Base-by-base conservation (phyloP, 2,329 filamentous ascomycete genomes). In the Zymoseptoria crescenta region DNA sequence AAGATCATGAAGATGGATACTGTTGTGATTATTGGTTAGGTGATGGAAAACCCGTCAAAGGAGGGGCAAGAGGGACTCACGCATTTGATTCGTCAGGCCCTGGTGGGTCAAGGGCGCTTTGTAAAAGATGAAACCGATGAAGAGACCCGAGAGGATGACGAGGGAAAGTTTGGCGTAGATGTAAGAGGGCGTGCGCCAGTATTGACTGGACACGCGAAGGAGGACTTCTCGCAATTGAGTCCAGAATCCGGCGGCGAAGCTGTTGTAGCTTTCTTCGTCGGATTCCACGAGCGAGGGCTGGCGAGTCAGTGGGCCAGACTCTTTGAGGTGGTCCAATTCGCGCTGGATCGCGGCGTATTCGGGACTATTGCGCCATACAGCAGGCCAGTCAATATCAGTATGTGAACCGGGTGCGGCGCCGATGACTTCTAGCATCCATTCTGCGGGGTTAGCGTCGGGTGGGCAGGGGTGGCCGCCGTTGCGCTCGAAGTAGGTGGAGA, bases 131-230 rank as follows among this genome's bases (percentile, higher is more conserved):
- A 93, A 91, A 29, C 89, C 90, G 68, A 94, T 89, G 73, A 93
- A 95, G 10, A 95, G 80, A 3, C 86, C 79, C 64, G 81, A 80
- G 16, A 85, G 74, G 24, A 82, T 76, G 70, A 86, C 90, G 19
- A 95, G 84, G 1, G 81, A 77, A 0, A 80, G 72, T 79, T 96
- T 96, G 68, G 88, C 87, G 77, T 93, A 95, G 73, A 96, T 92
- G 77, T 96, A 96, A 4, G 86, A 82, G 0, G 91, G 91, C 0
- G 87, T 92, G 61, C 91, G 88, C 91, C 91, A 96, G 81, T 94
- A 95, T 73, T 96, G 91, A 70, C 92, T 83, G 79, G 94, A 94
- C 27, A 94, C 87, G 68, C 91, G 89, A 64, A 81, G 73, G 19
- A 84, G 81, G 58, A 90, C 88, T 69, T 86, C 80, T 58, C 75